Base-by-base conservation (phyloP, 106 monocot species). In the Cymbidium sinense region DNA sequence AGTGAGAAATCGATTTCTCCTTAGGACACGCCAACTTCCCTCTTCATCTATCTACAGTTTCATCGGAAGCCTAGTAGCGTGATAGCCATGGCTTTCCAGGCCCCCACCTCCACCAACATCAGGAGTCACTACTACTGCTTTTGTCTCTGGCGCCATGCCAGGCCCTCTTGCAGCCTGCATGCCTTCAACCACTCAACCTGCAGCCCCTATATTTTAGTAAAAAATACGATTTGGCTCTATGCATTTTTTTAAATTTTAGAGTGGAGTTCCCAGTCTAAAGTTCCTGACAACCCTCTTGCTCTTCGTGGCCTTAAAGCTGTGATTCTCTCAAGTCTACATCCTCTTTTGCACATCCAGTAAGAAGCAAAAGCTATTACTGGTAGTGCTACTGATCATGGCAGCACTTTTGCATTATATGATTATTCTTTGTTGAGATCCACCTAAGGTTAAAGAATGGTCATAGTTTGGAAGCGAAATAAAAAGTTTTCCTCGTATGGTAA, bases 301-400 rank as follows among this genome's bases (percentile, higher is more conserved):
- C 58, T 58, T 58, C 58, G 23, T 58, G 58, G 58, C 20, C 58
- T 58, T 58, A 58, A 58, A 58, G 58, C 58, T 58, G 58, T 58
- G 58, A n/a, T 58, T 58, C 58, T 58, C 2, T 58, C 58, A n/a
- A 23, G 58, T 58, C 58, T 23, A 23, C 58, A 23, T 58, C 58
- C 23, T 58, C 58, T 58, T 58, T 58, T 23, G 58, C 23, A n/a
- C 58, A 58, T 58, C 58, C 58, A 58, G 58, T 58, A 25, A 47
- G 58, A 58, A 58, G 20, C 23, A 23, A 58, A 58, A 58, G 58
- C 7, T n/a, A 7, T 58, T 58, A 23, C n/a, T 23, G 1, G 20
- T 58, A 58, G 58, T 58, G 58, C 58, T 58, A 1, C 23, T 58
- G 58, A 58, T 58, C 58, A 58, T 58, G 58, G 8, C n/a, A 23